Evolutionary conservation across 2,329 filamentous ascomycete genomes (phyloP).

Genomic region (Penicillium nordicum): DNA sequence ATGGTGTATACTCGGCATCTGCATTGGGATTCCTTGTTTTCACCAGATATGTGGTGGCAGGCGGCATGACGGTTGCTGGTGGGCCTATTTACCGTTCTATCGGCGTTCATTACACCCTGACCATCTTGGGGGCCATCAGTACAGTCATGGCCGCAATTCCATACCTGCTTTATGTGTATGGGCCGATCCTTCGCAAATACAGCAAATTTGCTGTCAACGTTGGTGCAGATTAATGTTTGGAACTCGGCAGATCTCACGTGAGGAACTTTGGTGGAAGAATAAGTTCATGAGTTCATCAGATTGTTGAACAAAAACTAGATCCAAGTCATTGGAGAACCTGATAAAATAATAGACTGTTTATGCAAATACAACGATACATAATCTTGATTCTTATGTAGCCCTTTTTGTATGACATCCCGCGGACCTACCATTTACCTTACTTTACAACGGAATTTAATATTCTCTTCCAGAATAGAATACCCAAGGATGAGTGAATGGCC

Average conservation of each 20-base stretch:
- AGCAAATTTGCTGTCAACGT: background rate
- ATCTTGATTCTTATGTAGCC: too few relatives aligned
- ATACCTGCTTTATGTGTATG: conserved; percentile 23
- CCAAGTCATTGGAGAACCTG: background rate
- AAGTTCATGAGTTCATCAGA: background rate
- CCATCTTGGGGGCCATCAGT: conserved; percentile 37
- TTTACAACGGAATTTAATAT: background rate
- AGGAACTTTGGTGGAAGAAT: too few relatives aligned
- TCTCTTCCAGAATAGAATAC: background rate
- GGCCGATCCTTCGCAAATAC: conserved; percentile 6
- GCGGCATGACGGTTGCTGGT: conserved; percentile 33
- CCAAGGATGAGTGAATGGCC: background rate
- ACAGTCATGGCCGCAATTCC: conserved; percentile 41
- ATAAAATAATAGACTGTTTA: background rate
- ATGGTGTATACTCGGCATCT: conserved; percentile 50
- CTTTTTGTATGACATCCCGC: background rate
- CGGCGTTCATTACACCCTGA: conserved; percentile 40
- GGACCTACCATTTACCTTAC: background rate
- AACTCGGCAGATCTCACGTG: background rate
- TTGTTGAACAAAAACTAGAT: background rate
- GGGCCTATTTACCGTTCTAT: conserved; percentile 38
- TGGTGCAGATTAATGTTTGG: background rate
- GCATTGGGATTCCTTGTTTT: conserved; percentile 44
- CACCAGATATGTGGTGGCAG: conserved; percentile 38
- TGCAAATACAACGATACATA: background rate